Base-by-base conservation (phyloP, 495 filamentous ascomycete genomes). In the Alectoria sarmentosa region DNA sequence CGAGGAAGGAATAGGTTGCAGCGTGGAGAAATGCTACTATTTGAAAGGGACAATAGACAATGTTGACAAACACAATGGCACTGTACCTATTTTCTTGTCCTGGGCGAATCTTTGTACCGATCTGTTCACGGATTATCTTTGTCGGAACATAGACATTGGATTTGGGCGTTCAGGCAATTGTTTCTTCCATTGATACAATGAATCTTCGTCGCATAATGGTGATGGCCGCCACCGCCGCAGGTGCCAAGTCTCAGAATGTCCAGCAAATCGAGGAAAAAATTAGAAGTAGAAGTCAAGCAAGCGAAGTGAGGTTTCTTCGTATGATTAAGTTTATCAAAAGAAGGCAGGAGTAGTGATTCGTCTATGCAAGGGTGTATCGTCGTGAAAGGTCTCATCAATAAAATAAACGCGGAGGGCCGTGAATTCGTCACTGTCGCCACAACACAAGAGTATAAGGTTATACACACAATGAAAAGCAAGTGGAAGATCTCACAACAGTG, bases 201-300 rank as follows among this genome's bases (percentile, higher is more conserved):
- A 19, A 34, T 10, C 30, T 64, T 64, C 30, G 52, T 54, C 62
- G 52, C 62, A 64, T 64, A 8, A 56, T 37, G 28, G 26, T 64
- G 30, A 44, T 56, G 38, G 26, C 26, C 36, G 39, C 62, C 30
- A 58, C 62, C 13, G 3, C 30, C 14, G 14, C 34, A 46, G 37
- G 23, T 23, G 23, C 38, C 19, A 36, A 23, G 30, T 56, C 54
- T 64, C 39, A 21, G 52, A 41, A 41, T 42, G 62, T 3, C 54
- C 62, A 58, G 54, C 62, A 58, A n/a, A 41, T 55, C 13, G 62
- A 64, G 54, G 11, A n/a, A n/a, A n/a, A n/a, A n/a, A n/a, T n/a
- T n/a, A n/a, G n/a, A n/a, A n/a, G 26, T 13, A 21, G 62, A 58
- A 58, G 21, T 4, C 52, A 64, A 42, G 9, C 8, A 44, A 23